A percentile compares a stretch with the other conserved stretches of the same genome.
Conservation (phyloP, 2,329 filamentous ascomycete species). For the Ambrosiella beaveri region DNA sequence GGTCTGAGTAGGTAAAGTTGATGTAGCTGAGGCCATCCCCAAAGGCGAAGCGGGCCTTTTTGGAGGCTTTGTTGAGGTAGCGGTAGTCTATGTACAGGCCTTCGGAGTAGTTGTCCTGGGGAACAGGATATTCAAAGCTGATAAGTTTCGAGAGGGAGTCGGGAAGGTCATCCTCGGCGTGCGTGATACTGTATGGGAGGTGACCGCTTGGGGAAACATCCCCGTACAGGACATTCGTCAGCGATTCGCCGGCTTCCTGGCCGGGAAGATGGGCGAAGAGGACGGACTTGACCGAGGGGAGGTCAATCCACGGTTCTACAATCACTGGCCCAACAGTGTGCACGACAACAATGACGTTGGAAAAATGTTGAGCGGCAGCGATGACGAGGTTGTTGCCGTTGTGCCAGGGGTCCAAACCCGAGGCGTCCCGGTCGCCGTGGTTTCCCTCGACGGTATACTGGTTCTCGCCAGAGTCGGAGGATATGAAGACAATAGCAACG, state of each 20-base stretch:
- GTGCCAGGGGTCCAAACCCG: constrained; percentile 43
- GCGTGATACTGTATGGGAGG: constrained; percentile 75
- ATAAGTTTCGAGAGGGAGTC: constrained; percentile 25
- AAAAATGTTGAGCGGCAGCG: constrained; percentile 41
- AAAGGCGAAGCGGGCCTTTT: constrained; percentile 68
- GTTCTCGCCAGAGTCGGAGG: constrained; percentile 72
- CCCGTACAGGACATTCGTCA: constrained; percentile 66
- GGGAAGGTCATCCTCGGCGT: constrained; percentile 53
- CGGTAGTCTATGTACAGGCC: constrained; percentile 76
- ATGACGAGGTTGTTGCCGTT: constrained; percentile 63
- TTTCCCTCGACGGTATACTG: constrained; percentile 39
- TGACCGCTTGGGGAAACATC: constrained; percentile 60
- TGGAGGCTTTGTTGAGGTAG: constrained; percentile 61
- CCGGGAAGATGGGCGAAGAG: constrained; percentile 74
- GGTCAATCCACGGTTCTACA: constrained; percentile 63
- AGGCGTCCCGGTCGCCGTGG: constrained; percentile 61
- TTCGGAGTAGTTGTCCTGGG: constrained; percentile 70
- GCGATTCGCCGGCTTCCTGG: constrained; percentile 68
- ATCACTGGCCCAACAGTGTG: constrained; percentile 74
- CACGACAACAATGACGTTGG: constrained; percentile 58
- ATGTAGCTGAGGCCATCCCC: constrained; percentile 77
- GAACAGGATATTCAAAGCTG: constrained; percentile 37
- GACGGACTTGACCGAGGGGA: constrained; percentile 61
- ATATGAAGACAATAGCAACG: constrained; percentile 73
- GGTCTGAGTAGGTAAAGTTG: constrained; percentile 42